Percentiles rank a stretch among this genome's conserved stretches.
phyloP scores from a whole-genome alignment of 768 basidiomycete genomes.

The Boletus huronensis region DNA sequence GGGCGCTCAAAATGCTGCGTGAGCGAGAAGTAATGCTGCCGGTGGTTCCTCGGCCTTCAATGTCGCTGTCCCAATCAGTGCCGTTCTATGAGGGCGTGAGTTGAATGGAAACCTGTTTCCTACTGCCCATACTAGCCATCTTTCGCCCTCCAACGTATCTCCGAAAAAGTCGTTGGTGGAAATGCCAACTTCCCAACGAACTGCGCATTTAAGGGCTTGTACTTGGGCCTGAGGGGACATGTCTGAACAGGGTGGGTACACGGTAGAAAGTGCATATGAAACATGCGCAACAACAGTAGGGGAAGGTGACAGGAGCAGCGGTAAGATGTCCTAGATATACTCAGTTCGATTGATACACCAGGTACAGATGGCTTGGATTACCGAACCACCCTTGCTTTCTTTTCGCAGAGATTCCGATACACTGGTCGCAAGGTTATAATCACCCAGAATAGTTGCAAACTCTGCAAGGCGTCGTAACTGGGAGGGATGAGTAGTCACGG shows the following conservation, averaged over 20 bases:
- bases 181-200: constrained; percentile 77
- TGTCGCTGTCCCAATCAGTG: constrained; percentile 28
- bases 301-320: constrained; percentile 66
- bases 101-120: constrained; percentile 47
- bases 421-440: constrained; percentile 75
- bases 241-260: constrained; percentile 45
- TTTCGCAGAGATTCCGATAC: constrained; percentile 88
- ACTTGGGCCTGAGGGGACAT: constrained; percentile 61
- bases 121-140: constrained; percentile 85
- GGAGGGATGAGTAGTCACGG: constrained; percentile 42
- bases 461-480: constrained; percentile 90
- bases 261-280: constrained; percentile 51
- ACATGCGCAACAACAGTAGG: constrained; percentile 58
- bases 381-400: constrained; percentile 84
- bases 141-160: constrained; percentile 64
- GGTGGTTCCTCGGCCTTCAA: constrained; percentile 79
- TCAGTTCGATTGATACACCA: constrained; percentile 8
- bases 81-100: constrained; percentile 1
- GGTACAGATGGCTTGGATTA: constrained; percentile 30
- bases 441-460: constrained; percentile 89
- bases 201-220: constrained; percentile 62
- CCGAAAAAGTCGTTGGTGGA: constrained; percentile 53
- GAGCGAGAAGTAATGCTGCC: constrained; percentile 73
- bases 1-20: constrained; percentile 71
- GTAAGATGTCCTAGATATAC: constrained; percentile 69